Base-by-base conservation (phyloP, 1,284 basidiomycete species). In the Schizophyllum amplum region DNA sequence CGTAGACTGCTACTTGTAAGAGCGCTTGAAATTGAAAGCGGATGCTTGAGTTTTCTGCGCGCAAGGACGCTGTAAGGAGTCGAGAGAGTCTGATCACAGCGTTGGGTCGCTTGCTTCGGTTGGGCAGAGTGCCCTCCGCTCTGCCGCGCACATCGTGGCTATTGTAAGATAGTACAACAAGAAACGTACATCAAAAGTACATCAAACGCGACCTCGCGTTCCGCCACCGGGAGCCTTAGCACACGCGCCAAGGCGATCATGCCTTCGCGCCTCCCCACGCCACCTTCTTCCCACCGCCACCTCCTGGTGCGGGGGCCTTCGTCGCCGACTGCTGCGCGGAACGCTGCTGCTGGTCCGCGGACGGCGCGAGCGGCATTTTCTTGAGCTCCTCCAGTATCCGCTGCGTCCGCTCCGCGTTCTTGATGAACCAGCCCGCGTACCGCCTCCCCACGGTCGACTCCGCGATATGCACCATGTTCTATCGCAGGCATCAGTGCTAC, bases 381-480 rank as follows among this genome's bases (percentile, higher is more conserved):
- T 84, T 84, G 63, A 94, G 76, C 57, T 86, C 84, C 65, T 94
- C 91, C 62, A 87, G 79, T 54, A 93, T 89, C 59, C 90, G 82
- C 68, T 92, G 89, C 11, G 92, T 86, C 64, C 93, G 84, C 71
- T 95, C 92, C 4, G 92, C 91, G 72, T 94, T 94, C 62, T 94
- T 87, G 72, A 98, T 94, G 76, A 98, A 98, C 92, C 93, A 97
- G 47, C 94, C 93, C 1, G 94, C 95, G 68, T 92, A 98, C 56
- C 93, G 85, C 53, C 95, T 75, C 22, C 94, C 94, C 13, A 96
- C 86, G 0, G 94, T 94, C 17, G 90, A 92, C 71, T 98, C 94
- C 17, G 92, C 89, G 65, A 98, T 94, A 67, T 96, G 92, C 6
- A 98, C 89, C 91, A 95, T 94, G 68, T 94, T 90, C 91, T 94